Percentiles rank a stretch among this genome's conserved stretches.
These are phyloP conservation scores for Marchantia paleacea DNA, from an alignment of 225 moss, liverwort and hornwort species.

Conservation along the genomic window DNA sequence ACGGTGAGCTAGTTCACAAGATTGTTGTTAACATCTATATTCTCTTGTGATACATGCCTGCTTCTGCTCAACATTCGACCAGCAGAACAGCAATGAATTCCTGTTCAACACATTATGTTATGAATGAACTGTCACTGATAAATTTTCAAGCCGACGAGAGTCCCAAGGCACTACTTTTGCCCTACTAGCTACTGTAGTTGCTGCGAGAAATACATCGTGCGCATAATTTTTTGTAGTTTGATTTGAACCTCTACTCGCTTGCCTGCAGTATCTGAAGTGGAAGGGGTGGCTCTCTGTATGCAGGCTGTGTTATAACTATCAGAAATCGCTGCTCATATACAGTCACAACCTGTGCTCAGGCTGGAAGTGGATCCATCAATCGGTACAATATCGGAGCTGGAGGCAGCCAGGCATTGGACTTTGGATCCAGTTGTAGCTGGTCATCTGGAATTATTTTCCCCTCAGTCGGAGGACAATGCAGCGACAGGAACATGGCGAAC, in stretches of 20 bases:
- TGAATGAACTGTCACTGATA: too few species aligned
- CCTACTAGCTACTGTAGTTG: not conserved
- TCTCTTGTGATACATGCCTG: not conserved
- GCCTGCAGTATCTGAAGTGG: not conserved
- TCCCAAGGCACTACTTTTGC: too few species aligned
- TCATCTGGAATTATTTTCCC: not conserved
- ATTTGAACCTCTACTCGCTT: not conserved
- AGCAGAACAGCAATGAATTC: not conserved
- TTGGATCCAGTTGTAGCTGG: constrained; percentile 1
- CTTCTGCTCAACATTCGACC: not conserved
- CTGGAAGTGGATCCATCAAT: too few species aligned
- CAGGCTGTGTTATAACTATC: constrained; percentile 7
- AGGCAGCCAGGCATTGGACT: not conserved
- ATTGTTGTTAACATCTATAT: not conserved
- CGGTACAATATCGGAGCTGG: not conserved
- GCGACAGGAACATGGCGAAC: not conserved
- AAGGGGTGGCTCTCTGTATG: not conserved
- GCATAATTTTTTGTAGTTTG: not conserved
- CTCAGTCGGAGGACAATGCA: constrained; percentile 6
- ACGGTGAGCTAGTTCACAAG: not conserved
- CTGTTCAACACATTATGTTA: too few species aligned
- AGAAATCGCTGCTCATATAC: constrained; percentile 5
- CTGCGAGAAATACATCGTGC: not conserved
- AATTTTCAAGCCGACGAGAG: too few species aligned
- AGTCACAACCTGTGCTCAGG: not conserved